Evolutionary conservation across 2,329 filamentous ascomycete genomes (phyloP).

Genomic region (Pyrenophora teres): DNA sequence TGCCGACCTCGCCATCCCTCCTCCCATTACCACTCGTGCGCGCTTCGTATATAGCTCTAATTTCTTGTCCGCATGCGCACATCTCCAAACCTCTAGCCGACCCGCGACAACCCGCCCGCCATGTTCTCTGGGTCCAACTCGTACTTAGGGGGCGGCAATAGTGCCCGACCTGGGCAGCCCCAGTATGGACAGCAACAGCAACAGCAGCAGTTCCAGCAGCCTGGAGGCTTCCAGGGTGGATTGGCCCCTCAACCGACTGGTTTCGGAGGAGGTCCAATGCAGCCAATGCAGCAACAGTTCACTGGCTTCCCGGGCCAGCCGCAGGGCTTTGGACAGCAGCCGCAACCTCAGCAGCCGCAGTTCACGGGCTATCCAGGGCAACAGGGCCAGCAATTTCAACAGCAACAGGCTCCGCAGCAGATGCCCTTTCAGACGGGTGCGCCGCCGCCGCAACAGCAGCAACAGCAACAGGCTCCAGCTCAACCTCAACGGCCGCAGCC

Average conservation of each 20-base stretch:
- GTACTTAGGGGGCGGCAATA: slow-evolving; percentile 79
- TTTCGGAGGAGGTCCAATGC: slow-evolving; percentile 56
- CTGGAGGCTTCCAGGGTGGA: slow-evolving; percentile 56
- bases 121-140: slow-evolving; percentile 94
- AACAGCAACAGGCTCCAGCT: slow-evolving; percentile 60
- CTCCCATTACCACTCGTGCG: slow-evolving; percentile 22
- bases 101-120: slow-evolving; percentile 37
- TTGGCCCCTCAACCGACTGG: slow-evolving; percentile 58
- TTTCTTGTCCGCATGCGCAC: slow-evolving; percentile 28
- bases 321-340: slow-evolving; percentile 53
- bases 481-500: slow-evolving; percentile 58
- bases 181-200: slow-evolving; percentile 56
- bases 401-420: slow-evolving; percentile 59
- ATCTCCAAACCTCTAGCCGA: slow-evolving; percentile 18
- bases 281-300: slow-evolving; percentile 57
- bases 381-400: slow-evolving; percentile 51
- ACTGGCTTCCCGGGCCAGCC: slow-evolving; percentile 55
- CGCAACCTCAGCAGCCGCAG: slow-evolving; percentile 50
- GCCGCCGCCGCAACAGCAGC: slow-evolving; percentile 60
- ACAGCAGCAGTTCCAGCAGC: slow-evolving; percentile 57
- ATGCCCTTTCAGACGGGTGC: slow-evolving; percentile 49
- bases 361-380: slow-evolving; percentile 56
- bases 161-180: slow-evolving; percentile 67
- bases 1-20: slow-evolving; percentile 31
- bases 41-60: slow-evolving; percentile 18